These are phyloP conservation scores for Pneumocystis sp. DNA, from an alignment of 1,139 yeast species.

Conservation along the genomic window DNA sequence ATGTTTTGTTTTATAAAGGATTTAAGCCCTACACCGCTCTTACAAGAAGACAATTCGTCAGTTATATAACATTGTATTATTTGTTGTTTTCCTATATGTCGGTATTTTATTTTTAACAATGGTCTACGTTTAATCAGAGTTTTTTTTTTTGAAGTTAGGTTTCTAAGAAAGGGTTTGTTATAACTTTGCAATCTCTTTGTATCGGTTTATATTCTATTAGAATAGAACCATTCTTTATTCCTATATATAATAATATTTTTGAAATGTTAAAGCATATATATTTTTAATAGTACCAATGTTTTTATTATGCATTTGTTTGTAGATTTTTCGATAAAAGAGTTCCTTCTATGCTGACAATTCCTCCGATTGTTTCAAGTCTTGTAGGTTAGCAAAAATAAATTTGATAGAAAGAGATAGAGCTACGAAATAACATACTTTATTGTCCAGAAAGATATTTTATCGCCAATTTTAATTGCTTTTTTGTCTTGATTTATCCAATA, in stretches of 20 bases:
- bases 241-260: neutral
- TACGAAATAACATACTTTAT: neutral
- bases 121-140: neutral
- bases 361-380: neutral
- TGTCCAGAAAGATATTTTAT: neutral
- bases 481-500: constrained; percentile 10
- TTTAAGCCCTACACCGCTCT: neutral
- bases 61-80: neutral
- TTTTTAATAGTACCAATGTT: neutral
- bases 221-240: neutral
- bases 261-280: neutral
- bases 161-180: neutral
- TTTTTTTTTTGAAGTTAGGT: neutral
- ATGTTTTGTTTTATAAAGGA: constrained; percentile 1
- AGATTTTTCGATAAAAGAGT: neutral
- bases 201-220: neutral
- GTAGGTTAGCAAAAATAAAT: neutral
- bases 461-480: neutral
- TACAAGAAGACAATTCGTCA: neutral
- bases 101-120: neutral
- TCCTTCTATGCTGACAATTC: neutral
- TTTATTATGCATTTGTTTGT: neutral
- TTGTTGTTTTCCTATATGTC: neutral
- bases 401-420: neutral
- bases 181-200: neutral